A percentile compares a stretch with the other conserved stretches of the same genome.
Conservation (phyloP, 2,329 filamentous ascomycete species). For the Leptographium flavum region DNA sequence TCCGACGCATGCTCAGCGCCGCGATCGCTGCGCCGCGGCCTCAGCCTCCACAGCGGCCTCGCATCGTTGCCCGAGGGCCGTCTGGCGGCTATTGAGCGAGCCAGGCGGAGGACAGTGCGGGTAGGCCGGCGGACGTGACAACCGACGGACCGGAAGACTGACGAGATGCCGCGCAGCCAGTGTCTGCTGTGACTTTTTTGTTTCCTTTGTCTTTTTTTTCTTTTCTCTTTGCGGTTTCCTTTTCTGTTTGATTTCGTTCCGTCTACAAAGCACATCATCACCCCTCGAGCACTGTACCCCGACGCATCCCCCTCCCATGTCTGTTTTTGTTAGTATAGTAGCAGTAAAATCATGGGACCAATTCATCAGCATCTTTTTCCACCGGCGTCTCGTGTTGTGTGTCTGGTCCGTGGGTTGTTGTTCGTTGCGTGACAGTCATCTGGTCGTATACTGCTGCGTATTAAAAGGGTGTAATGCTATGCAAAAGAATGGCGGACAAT, state of each 20-base stretch:
- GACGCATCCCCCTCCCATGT: not conserved
- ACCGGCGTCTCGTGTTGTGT: not conserved
- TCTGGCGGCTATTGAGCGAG: not conserved
- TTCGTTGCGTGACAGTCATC: too few species aligned
- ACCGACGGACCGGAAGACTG: too few species aligned
- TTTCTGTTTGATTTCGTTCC: not conserved
- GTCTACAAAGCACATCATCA: not conserved
- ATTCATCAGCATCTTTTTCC: not conserved
- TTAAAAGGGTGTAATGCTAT: too few species aligned
- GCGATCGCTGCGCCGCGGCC: not conserved
- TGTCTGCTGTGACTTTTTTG: not conserved
- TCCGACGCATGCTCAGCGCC: too few species aligned
- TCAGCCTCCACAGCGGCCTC: too few species aligned
- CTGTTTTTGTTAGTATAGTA: slow-evolving; percentile 2
- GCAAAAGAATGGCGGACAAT: too few species aligned
- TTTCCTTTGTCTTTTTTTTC: not conserved
- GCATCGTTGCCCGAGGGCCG: not conserved
- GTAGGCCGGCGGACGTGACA: not conserved
- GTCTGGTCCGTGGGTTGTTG: too few species aligned
- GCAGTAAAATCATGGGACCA: not conserved
- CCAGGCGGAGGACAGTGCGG: not conserved
- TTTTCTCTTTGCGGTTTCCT: not conserved
- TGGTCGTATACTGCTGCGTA: too few species aligned
- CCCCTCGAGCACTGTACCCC: not conserved
- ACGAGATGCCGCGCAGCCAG: too few species aligned